A percentile compares a stretch with the other conserved stretches of the same genome.
Conservation (phyloP, 106 monocot genomes). For the Allium fistulosum region DNA sequence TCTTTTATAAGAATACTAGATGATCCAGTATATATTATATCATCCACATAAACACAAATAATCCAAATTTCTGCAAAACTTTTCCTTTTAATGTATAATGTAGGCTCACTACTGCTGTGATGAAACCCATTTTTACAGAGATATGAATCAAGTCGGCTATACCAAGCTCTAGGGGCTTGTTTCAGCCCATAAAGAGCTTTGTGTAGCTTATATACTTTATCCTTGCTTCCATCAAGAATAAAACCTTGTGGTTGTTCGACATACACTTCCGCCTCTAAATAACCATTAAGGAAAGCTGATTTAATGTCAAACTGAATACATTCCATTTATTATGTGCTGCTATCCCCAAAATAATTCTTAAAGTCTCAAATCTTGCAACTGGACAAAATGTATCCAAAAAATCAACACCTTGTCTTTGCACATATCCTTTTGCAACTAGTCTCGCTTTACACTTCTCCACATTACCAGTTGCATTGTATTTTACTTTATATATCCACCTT, state of each 20-base stretch:
- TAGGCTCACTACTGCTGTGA: neutral
- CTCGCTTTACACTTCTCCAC: neutral
- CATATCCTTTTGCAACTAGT: neutral
- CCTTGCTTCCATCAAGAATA: neutral
- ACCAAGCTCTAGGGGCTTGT: neutral
- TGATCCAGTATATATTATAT: neutral
- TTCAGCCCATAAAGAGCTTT: neutral
- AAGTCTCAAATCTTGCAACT: neutral
- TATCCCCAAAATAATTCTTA: neutral
- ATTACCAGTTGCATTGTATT: neutral
- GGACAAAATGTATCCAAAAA: neutral
- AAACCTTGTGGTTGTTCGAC: neutral
- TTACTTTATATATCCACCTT: neutral
- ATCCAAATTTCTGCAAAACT: neutral
- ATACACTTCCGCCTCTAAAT: neutral
- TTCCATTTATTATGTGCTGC: neutral
- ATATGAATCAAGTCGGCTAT: neutral
- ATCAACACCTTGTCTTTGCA: neutral
- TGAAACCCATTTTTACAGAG: neutral
- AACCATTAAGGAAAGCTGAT: neutral
- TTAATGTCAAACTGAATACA: neutral
- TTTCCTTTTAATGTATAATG: neutral
- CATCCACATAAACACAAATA: slow-evolving; percentile 4
- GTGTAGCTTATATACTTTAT: neutral
- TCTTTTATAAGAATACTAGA: neutral